Percentiles rank a stretch among this genome's conserved stretches.
Evolutionary conservation across 2,329 filamentous ascomycete genomes (phyloP).

Genomic region (Gliomastix tumulicola): DNA sequence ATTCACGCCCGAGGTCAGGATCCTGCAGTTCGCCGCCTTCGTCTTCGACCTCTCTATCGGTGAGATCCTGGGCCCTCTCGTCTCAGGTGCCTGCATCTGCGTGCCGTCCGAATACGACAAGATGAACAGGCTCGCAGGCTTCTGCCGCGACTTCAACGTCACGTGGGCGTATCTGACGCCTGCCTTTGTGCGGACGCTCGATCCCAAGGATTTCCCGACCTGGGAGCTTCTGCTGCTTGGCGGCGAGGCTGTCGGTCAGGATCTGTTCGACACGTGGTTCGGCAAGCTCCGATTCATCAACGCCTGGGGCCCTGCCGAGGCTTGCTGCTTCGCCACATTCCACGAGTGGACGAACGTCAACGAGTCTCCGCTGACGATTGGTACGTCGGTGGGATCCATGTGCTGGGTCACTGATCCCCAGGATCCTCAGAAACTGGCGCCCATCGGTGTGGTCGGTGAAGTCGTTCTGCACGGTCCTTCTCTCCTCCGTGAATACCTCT

Average conservation of each 20-base stretch:
- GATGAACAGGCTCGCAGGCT: conserved; percentile 5
- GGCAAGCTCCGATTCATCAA: conserved; percentile 24
- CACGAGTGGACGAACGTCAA: background rate
- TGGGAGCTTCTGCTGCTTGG: conserved; percentile 9
- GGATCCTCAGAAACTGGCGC: conserved; percentile 9
- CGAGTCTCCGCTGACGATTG: conserved; percentile 2
- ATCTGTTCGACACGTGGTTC: conserved; percentile 7
- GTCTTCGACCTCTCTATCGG: conserved; percentile 3
- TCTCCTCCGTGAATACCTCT: conserved; percentile 48
- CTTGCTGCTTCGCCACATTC: conserved; percentile 14
- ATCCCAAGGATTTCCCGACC: conserved; percentile 3
- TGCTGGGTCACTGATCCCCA: conserved; percentile 11
- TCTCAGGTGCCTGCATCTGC: conserved; percentile 29
- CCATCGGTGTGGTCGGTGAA: conserved; percentile 14
- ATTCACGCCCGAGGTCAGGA: conserved; percentile 8
- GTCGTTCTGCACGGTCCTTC: conserved; percentile 17
- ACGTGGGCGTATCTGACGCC: conserved; percentile 1
- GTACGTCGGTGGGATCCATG: conserved; percentile 2
- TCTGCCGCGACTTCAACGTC: background rate
- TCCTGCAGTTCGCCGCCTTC: conserved; percentile 5
- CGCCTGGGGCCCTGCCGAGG: conserved; percentile 33
- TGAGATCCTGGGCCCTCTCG: conserved; percentile 17
- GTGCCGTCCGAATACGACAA: conserved; percentile 27
- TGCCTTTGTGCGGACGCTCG: conserved; percentile 4
- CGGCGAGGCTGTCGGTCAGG: conserved; percentile 21